A percentile compares a stretch with the other conserved stretches of the same genome.
Evolutionary conservation across 805 yeast species (phyloP).

Genomic region (Yarrowia sp.): DNA sequence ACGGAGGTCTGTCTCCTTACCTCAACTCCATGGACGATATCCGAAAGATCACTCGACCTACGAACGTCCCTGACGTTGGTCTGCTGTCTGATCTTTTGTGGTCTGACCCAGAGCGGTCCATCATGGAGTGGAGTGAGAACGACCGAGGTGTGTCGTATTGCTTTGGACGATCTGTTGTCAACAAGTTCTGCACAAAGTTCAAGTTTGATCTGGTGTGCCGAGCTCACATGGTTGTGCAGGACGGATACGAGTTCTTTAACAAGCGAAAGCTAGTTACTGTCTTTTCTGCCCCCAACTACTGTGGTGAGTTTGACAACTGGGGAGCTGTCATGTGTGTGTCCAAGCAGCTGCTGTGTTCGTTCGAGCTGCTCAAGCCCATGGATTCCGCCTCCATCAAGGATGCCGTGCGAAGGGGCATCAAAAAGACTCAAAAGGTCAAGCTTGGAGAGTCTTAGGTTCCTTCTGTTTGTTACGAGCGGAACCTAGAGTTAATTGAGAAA

Average conservation of each 20-base stretch:
- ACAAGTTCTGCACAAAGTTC: slow-evolving; percentile 70
- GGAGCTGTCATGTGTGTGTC: slow-evolving; percentile 96
- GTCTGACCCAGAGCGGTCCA: slow-evolving; percentile 80
- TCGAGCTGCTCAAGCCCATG: slow-evolving; percentile 83
- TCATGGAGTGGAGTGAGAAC: slow-evolving; percentile 80
- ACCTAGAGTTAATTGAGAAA: slow-evolving; percentile 29
- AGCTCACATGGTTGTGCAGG: slow-evolving; percentile 84
- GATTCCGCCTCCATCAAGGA: slow-evolving; percentile 36
- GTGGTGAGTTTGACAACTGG: slow-evolving; percentile 85
- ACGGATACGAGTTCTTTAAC: slow-evolving; percentile 73
- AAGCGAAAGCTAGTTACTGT: slow-evolving; percentile 72
- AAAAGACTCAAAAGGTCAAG: slow-evolving; percentile 38
- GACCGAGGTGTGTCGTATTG: slow-evolving; percentile 81
- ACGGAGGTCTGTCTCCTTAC: slow-evolving; percentile 78
- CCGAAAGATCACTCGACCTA: slow-evolving; percentile 70
- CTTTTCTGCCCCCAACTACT: slow-evolving; percentile 72
- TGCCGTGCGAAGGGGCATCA: slow-evolving; percentile 33
- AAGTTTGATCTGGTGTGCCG: slow-evolving; percentile 78
- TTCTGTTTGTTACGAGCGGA: not conserved
- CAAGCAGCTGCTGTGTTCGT: slow-evolving; percentile 85
- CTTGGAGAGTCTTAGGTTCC: slow-evolving; percentile 34
- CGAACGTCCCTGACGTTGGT: slow-evolving; percentile 81
- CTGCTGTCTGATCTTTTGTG: slow-evolving; percentile 73
- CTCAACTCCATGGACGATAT: slow-evolving; percentile 75
- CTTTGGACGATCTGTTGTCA: slow-evolving; percentile 73